phyloP scores from a whole-genome alignment of 192 early-diverging fungal genomes.

The Coemansia sp. region DNA sequence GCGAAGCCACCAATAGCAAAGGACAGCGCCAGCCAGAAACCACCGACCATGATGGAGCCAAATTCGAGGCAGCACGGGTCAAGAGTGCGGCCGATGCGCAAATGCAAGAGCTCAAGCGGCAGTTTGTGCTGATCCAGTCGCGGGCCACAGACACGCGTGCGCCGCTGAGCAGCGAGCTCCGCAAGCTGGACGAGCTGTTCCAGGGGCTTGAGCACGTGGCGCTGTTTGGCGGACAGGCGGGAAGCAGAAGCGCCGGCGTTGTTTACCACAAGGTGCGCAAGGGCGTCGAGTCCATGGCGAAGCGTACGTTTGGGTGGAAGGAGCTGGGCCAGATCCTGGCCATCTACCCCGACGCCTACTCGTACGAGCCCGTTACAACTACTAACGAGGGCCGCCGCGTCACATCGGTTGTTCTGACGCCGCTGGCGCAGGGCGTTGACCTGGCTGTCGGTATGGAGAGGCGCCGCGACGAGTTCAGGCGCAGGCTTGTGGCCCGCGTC shows the following conservation, averaged over 20 bases:
- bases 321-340: slow-evolving; percentile 58
- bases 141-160: not conserved
- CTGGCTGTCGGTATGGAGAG: slow-evolving; percentile 40
- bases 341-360: slow-evolving; percentile 57
- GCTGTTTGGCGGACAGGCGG: slow-evolving; percentile 32
- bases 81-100: slow-evolving; percentile 14
- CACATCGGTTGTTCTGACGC: slow-evolving; percentile 40
- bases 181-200: slow-evolving; percentile 45
- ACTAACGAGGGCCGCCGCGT: slow-evolving; percentile 29
- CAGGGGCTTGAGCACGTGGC: slow-evolving; percentile 49
- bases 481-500: slow-evolving; percentile 12
- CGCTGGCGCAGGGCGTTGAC: slow-evolving; percentile 12
- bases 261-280: slow-evolving; percentile 56
- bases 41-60: not conserved
- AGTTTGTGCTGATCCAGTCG: slow-evolving; percentile 32
- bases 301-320: slow-evolving; percentile 55
- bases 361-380: slow-evolving; percentile 18
- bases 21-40: not conserved
- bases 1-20: not conserved
- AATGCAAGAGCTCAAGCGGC: slow-evolving; percentile 33
- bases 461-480: slow-evolving; percentile 22
- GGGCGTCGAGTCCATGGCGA: slow-evolving; percentile 56
- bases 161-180: slow-evolving; percentile 24
- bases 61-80: slow-evolving; percentile 2
- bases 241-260: slow-evolving; percentile 7